These are phyloP conservation scores for Phytophthora tubulina DNA, from an alignment of 352 stramenopile species.

Conservation along the genomic window DNA sequence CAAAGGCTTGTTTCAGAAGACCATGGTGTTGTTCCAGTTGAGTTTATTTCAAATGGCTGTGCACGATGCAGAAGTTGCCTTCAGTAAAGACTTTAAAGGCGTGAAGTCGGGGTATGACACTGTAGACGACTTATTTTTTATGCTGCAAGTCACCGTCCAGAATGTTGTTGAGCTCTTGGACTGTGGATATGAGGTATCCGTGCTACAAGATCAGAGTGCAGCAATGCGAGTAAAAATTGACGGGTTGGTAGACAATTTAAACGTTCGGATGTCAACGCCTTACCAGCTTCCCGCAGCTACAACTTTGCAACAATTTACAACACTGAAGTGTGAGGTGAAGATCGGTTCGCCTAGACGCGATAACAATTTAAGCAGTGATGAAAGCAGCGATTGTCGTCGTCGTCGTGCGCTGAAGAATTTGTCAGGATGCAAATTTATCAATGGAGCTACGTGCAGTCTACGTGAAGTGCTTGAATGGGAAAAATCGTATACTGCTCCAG, in stretches of 20 bases:
- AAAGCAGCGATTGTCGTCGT: conserved; percentile 30
- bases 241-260: conserved; percentile 32
- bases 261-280: not conserved
- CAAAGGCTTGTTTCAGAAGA: conserved; percentile 47
- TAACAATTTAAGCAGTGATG: conserved; percentile 1
- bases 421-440: conserved; percentile 21
- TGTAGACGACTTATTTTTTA: conserved; percentile 36
- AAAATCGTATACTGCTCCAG: conserved; percentile 11
- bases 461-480: conserved; percentile 27
- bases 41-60: conserved; percentile 24
- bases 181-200: conserved; percentile 28
- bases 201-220: conserved; percentile 17
- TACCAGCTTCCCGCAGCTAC: too few relatives aligned
- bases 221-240: conserved; percentile 20
- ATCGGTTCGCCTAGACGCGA: conserved; percentile 10
- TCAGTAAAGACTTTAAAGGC: conserved; percentile 4
- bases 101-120: conserved; percentile 15
- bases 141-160: conserved; percentile 32
- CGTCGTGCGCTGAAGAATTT: conserved; percentile 31
- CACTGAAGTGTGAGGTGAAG: conserved; percentile 8
- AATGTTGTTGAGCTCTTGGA: conserved; percentile 28
- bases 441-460: conserved; percentile 29
- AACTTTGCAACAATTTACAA: conserved; percentile 17
- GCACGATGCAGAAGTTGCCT: conserved; percentile 2
- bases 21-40: conserved; percentile 47